Percentiles rank a stretch among this genome's conserved stretches.
Evolutionary conservation across 495 filamentous ascomycete species (phyloP).

Genomic region (Emericellopsis terricola): DNA sequence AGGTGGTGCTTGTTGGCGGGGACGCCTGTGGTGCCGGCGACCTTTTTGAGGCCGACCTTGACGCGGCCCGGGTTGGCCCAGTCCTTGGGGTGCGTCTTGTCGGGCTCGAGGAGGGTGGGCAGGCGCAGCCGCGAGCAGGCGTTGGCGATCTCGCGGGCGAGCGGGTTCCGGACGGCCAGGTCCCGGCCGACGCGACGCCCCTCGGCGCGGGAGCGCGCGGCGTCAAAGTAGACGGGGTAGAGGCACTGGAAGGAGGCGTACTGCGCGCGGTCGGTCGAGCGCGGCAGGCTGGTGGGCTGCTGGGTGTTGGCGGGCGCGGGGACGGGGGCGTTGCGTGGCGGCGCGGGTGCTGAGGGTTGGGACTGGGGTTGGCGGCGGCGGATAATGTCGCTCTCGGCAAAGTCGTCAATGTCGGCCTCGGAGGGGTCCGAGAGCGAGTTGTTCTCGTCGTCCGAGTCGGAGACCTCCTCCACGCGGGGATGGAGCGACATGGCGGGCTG

Average conservation of each 20-base stretch:
- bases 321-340: constrained; percentile 9
- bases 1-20: constrained; percentile 69
- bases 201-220: constrained; percentile 47
- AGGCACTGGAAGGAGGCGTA: constrained; percentile 73
- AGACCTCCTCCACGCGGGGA: constrained; percentile 77
- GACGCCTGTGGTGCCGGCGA: constrained; percentile 1
- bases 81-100: constrained; percentile 86
- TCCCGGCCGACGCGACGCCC: constrained; percentile 58
- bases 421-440: constrained; percentile 54
- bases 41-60: constrained; percentile 37
- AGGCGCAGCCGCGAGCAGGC: constrained; percentile 60
- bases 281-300: constrained; percentile 11
- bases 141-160: constrained; percentile 77
- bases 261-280: constrained; percentile 30
- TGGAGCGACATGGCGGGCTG: constrained; percentile 56
- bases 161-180: constrained; percentile 65
- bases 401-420: constrained; percentile 45
- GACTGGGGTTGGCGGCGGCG: constrained; percentile 5
- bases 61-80: constrained; percentile 94
- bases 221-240: constrained; percentile 91
- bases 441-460: constrained; percentile 56
- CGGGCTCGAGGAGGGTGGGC: constrained; percentile 68
- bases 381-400: constrained; percentile 29
- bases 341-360: constrained; percentile 7
- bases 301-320: constrained; percentile 5